Evolutionary conservation across 768 basidiomycete genomes (phyloP).

Genomic region (Lentinula aciculospora): DNA sequence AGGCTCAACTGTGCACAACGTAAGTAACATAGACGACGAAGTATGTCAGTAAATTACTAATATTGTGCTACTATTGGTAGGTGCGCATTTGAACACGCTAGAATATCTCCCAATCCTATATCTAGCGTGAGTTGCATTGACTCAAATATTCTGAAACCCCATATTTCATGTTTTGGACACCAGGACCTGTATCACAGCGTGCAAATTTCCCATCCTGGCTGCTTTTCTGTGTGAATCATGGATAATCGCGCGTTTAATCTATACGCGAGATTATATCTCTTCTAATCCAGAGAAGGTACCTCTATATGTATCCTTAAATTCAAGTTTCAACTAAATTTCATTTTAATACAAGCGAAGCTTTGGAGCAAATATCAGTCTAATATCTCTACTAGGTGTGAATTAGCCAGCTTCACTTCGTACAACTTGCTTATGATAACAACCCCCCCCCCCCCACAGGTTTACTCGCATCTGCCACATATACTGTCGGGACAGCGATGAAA

Average conservation of each 20-base stretch:
- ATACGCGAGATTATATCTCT: conserved; percentile 3
- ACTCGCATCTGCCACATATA: background rate
- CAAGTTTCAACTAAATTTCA: no score
- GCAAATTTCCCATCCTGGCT: conserved; percentile 2
- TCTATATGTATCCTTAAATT: background rate
- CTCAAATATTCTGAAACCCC: background rate
- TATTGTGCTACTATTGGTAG: conserved; percentile 16
- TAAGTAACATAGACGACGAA: conserved; percentile 16
- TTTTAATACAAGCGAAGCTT: background rate
- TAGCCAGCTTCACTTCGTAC: background rate
- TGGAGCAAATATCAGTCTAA: background rate
- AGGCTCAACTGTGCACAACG: conserved; percentile 48
- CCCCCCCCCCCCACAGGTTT: background rate
- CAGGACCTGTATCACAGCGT: conserved; percentile 1
- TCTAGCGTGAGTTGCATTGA: background rate
- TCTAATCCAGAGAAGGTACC: background rate
- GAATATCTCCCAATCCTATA: conserved; percentile 3
- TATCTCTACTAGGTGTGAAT: background rate
- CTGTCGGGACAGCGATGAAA: background rate
- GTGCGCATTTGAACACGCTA: conserved; percentile 33
- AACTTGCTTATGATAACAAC: no score
- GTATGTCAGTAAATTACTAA: background rate
- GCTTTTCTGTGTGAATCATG: conserved; percentile 3
- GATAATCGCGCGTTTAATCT: background rate
- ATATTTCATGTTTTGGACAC: background rate